Base-by-base conservation (phyloP, 2,329 filamentous ascomycete species). In the Ophiocordyceps australis region DNA sequence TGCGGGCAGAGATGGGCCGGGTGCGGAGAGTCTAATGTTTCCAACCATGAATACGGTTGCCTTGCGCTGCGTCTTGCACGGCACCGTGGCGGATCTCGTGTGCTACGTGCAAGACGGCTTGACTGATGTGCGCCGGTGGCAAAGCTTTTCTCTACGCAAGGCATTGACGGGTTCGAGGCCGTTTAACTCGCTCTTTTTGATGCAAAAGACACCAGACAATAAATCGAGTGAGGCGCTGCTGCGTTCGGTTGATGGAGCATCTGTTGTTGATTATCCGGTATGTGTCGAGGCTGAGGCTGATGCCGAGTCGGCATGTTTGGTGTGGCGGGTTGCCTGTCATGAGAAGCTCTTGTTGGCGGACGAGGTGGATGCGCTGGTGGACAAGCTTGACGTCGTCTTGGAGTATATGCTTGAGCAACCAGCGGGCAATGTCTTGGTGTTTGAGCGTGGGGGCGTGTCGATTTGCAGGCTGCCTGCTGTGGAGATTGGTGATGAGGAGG, bases 1-100 rank as follows among this genome's bases (percentile, higher is more conserved):
- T 9, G 83, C 82, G 0, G 85, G 86, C 11, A 66, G 86, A n/a
- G 80, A 89, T 29, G 71, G 69, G 8, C 73, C 78, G 23, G 62
- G 66, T 11, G 65, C 70, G 0, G 65, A 77, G 22, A 47, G 65
- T 15, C 49, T 86, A 9, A 59, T 85, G 41, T 94, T 93, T 39
- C 86, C 85, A 0, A 81, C 78, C 0, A 93, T 94, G 79, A 94
- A 92, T 41, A 93, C 85, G 0, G 72, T 93, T 0, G 67, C 76
- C 0, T 58, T 92, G 7, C 64, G 83, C 9, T 65, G 65, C 2
- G 59, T 85, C 3, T 45, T 93, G 3, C 77, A 89, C 37, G 80
- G 80, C 2, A 70, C 61, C 0, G 51, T 65, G 0, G 35, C 46
- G 1, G 62, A 72, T 1, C 73, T 91, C 50, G 50, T 93, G 16